Evolutionary conservation across 2,329 filamentous ascomycete genomes (phyloP), one percentile per base, ranked within the genome.

Genomic region (Aspergillus melleus): DNA sequence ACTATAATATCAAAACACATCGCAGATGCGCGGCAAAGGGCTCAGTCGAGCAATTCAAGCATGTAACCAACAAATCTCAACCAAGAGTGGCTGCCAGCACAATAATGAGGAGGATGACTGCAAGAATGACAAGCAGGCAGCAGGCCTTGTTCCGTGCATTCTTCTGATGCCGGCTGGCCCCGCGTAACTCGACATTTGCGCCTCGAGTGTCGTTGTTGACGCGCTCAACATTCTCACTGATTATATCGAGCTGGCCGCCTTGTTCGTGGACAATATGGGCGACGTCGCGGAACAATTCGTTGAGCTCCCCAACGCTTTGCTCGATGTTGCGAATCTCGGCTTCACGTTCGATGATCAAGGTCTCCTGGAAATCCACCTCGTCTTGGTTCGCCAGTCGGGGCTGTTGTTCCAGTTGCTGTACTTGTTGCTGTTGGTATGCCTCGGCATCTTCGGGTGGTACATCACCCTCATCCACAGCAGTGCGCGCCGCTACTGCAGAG

Each of bases 271-370:
- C 93, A 76, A 99, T 97, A 76, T 96, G 92, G 51, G 94, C 95
- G n/a, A 99, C 92, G 80, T 99, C 94, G 64, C 93, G 86, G 83
- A 99, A 99, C 49, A 99, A 84, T 72, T 98, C 95, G 70, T 99
- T 99, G 63, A 99, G 81, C 71, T 99, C 95, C 57, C 90, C 90
- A 6, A 99, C 95, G 57, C 91, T 92, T 76, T 97, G 93, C 79
- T 98, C 95, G 70, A 99, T 99, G 74, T 96, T 96, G 63, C 93
- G 89, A 66, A 99, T 99, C 80, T 99, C 95, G 59, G 92, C 88
- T 77, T 99, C 95, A 56, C 96, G 92, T 82, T 99, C 94, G 62
- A 96, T 89, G 72, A 99, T 99, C 60, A 99, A 82, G 16, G 90
- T 88, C 68, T 99, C 95, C 73, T 99, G 95, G 80, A 97, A 99